phyloP scores from a whole-genome alignment of 2,329 filamentous ascomycete genomes.

The Botryotinia calthae region DNA sequence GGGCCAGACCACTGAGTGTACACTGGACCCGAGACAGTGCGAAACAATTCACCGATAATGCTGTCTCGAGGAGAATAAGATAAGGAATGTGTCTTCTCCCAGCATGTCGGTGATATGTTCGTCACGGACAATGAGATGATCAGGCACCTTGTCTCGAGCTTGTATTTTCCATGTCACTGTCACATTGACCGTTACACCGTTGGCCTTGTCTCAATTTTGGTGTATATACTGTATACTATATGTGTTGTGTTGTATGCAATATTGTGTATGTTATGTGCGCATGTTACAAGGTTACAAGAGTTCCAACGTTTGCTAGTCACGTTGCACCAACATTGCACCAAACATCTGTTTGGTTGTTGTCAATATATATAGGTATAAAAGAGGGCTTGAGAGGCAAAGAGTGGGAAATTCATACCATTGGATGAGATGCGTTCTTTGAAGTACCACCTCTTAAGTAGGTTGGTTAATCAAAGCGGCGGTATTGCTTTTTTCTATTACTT shows the following conservation, averaged over 20 bases:
- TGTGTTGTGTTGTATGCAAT: neutral
- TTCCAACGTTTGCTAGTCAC: neutral
- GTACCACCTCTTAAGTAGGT: neutral
- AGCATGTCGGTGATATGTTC: neutral
- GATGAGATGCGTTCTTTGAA: neutral
- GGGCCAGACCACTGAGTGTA: neutral
- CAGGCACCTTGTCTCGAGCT: neutral
- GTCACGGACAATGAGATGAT: neutral
- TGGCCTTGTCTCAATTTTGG: neutral
- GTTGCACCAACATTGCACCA: neutral
- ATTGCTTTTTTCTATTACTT: neutral
- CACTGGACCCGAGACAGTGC: too few species aligned
- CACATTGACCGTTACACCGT: slow-evolving; percentile 1
- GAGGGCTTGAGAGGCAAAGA: neutral
- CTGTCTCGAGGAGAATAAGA: slow-evolving; percentile 3
- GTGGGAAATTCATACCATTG: neutral
- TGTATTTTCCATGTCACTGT: neutral
- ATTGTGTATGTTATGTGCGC: neutral
- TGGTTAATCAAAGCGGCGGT: neutral
- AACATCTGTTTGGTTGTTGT: neutral
- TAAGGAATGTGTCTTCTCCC: neutral
- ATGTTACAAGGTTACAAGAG: neutral
- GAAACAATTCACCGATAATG: neutral
- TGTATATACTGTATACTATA: neutral
- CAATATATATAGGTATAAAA: neutral